Evolutionary conservation across 2,329 filamentous ascomycete genomes (phyloP).

Genomic region (Didymosphaeria variabile): DNA sequence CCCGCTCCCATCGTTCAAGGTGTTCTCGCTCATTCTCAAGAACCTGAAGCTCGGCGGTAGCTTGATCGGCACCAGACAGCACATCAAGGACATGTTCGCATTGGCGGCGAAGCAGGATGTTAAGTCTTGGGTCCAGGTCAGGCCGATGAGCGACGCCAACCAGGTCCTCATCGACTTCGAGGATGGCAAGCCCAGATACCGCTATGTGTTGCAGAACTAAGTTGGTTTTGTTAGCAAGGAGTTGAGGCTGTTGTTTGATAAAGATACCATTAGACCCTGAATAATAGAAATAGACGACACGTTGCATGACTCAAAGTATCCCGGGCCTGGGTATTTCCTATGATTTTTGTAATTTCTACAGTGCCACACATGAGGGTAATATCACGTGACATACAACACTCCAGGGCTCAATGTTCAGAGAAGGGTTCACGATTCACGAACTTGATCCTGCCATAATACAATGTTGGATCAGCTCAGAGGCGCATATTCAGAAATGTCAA

Average conservation of each 20-base stretch:
- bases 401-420: too few relatives aligned
- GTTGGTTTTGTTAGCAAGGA: not conserved
- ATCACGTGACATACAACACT: too few relatives aligned
- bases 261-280: slow-evolving; percentile 3
- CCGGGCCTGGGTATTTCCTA: not conserved
- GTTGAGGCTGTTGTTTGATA: slow-evolving; percentile 4
- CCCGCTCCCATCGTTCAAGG: slow-evolving; percentile 60
- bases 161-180: slow-evolving; percentile 66
- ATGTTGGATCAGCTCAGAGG: too few relatives aligned
- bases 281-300: not conserved
- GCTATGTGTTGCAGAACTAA: slow-evolving; percentile 43
- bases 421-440: too few relatives aligned
- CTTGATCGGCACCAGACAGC: slow-evolving; percentile 32
- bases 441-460: too few relatives aligned
- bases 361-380: too few relatives aligned
- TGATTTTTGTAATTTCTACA: too few relatives aligned
- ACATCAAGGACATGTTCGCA: slow-evolving; percentile 56
- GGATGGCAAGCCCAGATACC: slow-evolving; percentile 61
- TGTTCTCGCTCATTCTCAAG: slow-evolving; percentile 58
- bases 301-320: not conserved
- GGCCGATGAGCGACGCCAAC: slow-evolving; percentile 64
- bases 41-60: slow-evolving; percentile 37
- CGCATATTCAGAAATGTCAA: too few relatives aligned
- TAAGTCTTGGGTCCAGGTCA: slow-evolving; percentile 69
- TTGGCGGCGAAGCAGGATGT: slow-evolving; percentile 67